Evolutionary conservation across 2,329 filamentous ascomycete genomes (phyloP).

Genomic region (Arthrobotrys iridis): DNA sequence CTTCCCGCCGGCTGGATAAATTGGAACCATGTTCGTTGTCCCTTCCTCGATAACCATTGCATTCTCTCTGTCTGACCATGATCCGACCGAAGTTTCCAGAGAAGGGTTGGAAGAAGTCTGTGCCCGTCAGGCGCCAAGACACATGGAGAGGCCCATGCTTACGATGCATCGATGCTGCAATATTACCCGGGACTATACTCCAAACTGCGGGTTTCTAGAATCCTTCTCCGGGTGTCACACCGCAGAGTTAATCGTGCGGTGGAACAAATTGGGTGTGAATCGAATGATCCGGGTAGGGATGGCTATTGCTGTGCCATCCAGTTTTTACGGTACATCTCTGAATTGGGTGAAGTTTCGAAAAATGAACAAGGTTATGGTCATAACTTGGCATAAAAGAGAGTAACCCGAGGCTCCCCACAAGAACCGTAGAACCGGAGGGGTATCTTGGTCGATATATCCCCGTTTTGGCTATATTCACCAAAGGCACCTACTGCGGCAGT

Average conservation of each 20-base stretch:
- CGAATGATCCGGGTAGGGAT: slow-evolving; percentile 15
- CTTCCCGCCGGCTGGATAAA: slow-evolving; percentile 49
- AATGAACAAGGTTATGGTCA: slow-evolving; percentile 1
- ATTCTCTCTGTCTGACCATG: slow-evolving; percentile 17
- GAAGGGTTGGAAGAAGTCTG: slow-evolving; percentile 36
- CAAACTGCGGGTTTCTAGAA: slow-evolving; percentile 47
- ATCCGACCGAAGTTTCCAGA: not conserved
- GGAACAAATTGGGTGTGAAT: slow-evolving; percentile 17
- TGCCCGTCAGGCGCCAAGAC: slow-evolving; percentile 17
- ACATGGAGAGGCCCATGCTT: slow-evolving; percentile 46
- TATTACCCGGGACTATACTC: slow-evolving; percentile 53
- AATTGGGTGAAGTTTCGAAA: too few relatives aligned
- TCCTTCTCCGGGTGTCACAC: slow-evolving; percentile 28
- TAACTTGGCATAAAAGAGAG: not conserved
- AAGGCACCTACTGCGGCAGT: slow-evolving; percentile 19
- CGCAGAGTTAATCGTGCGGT: slow-evolving; percentile 12
- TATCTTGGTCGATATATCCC: slow-evolving; percentile 42
- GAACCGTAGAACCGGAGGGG: slow-evolving; percentile 33
- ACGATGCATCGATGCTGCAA: slow-evolving; percentile 21
- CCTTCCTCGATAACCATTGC: slow-evolving; percentile 18
- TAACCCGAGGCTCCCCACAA: slow-evolving; percentile 15
- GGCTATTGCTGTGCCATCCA: slow-evolving; percentile 18
- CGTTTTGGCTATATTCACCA: slow-evolving; percentile 54
- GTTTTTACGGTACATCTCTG: slow-evolving; percentile 5
- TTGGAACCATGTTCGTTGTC: slow-evolving; percentile 24